A percentile compares a stretch with the other conserved stretches of the same genome.
phyloP scores from a whole-genome alignment of 1,139 yeast genomes.

The Suhomyces anneliseae region DNA sequence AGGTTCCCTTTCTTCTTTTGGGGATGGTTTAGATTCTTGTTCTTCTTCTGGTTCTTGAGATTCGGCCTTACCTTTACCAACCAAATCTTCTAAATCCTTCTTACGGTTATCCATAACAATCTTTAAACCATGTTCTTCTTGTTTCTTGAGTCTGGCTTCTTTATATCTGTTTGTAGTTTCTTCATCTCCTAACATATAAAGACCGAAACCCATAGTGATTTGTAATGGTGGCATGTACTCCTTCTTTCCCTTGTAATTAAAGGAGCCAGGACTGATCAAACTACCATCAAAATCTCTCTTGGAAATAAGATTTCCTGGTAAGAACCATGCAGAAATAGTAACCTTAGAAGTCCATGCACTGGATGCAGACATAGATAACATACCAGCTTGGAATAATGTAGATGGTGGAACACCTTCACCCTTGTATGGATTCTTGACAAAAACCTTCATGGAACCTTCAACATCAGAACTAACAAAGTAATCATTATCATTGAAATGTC shows the following conservation, averaged over 20 bases:
- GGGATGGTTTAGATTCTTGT: constrained; percentile 7
- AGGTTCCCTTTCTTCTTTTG: constrained; percentile 10
- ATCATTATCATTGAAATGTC: constrained; percentile 75
- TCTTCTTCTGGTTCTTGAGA: constrained; percentile 15
- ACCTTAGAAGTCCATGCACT: constrained; percentile 89
- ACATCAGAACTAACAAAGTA: constrained; percentile 72
- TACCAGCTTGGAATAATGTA: constrained; percentile 87
- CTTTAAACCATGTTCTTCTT: constrained; percentile 49
- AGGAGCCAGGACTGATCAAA: constrained; percentile 62
- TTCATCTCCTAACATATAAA: constrained; percentile 70
- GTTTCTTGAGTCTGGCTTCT: constrained; percentile 35
- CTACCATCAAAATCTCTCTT: constrained; percentile 68
- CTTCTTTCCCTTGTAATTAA: constrained; percentile 58
- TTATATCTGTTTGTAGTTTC: constrained; percentile 46
- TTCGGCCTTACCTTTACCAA: constrained; percentile 8
- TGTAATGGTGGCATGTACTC: constrained; percentile 77
- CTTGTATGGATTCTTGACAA: constrained; percentile 72
- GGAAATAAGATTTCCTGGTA: constrained; percentile 62
- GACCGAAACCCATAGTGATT: constrained; percentile 85
- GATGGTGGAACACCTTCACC: constrained; percentile 73
- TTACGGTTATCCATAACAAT: constrained; percentile 38
- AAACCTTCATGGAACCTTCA: constrained; percentile 72
- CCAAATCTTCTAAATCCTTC: constrained; percentile 22
- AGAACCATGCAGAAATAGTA: constrained; percentile 82
- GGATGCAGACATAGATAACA: constrained; percentile 76